Base-by-base conservation (phyloP, 2,329 filamentous ascomycete species). In the Fusarium begoniae region DNA sequence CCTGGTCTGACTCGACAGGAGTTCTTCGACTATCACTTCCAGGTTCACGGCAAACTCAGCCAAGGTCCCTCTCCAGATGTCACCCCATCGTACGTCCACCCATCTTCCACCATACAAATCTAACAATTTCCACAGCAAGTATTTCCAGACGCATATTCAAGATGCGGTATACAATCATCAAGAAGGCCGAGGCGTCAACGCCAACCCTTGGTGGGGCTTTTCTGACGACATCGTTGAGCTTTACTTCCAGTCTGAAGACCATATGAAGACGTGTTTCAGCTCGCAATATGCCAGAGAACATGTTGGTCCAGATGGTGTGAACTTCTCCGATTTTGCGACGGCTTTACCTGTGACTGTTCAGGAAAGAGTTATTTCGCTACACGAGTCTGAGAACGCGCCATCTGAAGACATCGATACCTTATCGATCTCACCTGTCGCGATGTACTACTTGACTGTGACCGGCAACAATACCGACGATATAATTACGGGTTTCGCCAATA, bases 21-120 rank as follows among this genome's bases (percentile, higher is more conserved):
- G 12, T 59, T 59, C 15, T 59, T 59, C 20, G 56, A 51, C 43
- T 59, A 59, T 3, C 43, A 59, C 32, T 59, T 59, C 32, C 56
- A 59, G 28, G 43, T 59, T 1, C 32, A 59, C n/a, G 56, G 56
- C 43, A 51, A 8, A 18, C 20, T 59, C 14, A 59, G 43, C 6
- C 43, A 37, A 13, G 56, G 14, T 2, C 56, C 56, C 4, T 50
- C 56, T 5, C 56, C 20, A 14, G 32, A n/a, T 4, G 15, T 26
- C 8, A 59, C 30, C 5, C 32, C 56, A 18, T 59, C 15, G 56
- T 51, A n/a, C 17, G 56, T 50, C 24, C 6, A 11, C 32, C 2
- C 3, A 2, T 8, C 17, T 47, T 22, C 4, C 8, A 8, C 9
- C 2, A 58, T n/a, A 3, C 18, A 38, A 18, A 2, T 15, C 26